Evolutionary conservation across 208 protist species (phyloP).

Genomic region (Acanthamoeba castellanii): DNA sequence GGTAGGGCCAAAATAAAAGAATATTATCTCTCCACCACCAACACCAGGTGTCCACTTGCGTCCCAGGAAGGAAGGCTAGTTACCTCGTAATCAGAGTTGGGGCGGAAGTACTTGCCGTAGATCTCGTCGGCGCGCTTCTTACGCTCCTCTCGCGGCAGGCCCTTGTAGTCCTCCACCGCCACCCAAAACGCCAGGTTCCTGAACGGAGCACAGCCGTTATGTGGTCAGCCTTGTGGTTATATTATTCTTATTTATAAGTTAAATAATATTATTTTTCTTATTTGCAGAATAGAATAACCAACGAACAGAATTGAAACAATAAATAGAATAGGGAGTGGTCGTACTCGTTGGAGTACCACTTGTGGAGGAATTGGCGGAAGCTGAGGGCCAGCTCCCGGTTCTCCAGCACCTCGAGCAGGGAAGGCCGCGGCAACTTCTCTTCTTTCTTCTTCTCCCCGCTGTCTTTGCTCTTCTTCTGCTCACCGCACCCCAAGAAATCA

Average conservation of each 20-base stretch:
- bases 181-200: slow-evolving; percentile 30
- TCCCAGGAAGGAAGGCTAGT: too few relatives aligned
- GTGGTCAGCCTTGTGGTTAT: too few relatives aligned
- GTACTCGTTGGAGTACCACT: neutral
- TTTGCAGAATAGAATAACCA: too few relatives aligned
- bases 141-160: neutral
- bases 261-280: too few relatives aligned
- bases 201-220: too few relatives aligned
- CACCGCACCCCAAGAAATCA: neutral
- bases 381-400: neutral
- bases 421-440: neutral
- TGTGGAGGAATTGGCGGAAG: neutral
- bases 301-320: too few relatives aligned
- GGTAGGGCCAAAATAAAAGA: neutral
- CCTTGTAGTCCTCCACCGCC: slow-evolving; percentile 28
- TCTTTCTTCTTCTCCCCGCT: too few relatives aligned
- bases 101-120: neutral
- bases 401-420: neutral
- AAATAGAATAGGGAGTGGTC: neutral
- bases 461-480: neutral
- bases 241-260: too few relatives aligned
- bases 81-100: neutral
- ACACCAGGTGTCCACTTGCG: too few relatives aligned
- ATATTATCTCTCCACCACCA: too few relatives aligned
- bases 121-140: slow-evolving; percentile 14